Evolutionary conservation across 1,284 basidiomycete genomes (phyloP), one percentile per base, ranked within the genome.

Genomic region (Mycena citricolor): DNA sequence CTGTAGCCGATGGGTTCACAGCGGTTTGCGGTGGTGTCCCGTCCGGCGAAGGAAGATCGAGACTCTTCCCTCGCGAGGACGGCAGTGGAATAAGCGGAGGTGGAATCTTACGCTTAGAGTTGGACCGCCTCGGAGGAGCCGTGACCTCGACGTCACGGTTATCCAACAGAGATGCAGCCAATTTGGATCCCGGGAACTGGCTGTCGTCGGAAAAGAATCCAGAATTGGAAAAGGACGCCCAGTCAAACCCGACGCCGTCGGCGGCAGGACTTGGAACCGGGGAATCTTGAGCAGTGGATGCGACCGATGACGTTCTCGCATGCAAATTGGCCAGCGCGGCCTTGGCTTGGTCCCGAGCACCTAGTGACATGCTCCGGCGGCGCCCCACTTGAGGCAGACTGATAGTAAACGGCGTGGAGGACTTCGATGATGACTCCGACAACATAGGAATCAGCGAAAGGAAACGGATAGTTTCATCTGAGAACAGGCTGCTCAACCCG

Each of bases 391-490:
- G 52, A 20, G 58, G 48, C 12, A 58, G 43, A 38, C 60, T 52
- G 10, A 70, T 43, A 14, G 59, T 66, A 39, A 69, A 66, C 0
- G 61, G 55, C 0, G 67, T 59, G 1, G 64, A 61, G 35, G 58
- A 49, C 22, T 57, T 55, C 8, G 34, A 36, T 13, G 45, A 52
- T 6, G 52, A 50, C n/a, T 56, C 58, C 28, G 36, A 36, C 8
- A 26, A 57, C 49, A 44, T 55, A 29, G 75, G 72, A 26, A 77
- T 56, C 39, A 79, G 65, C 2, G 76, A 73, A 28, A 81, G 60
- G 39, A 80, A 61, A 6, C 79, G 77, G 8, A 84, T 68, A 0
- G 81, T 86, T 44, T 87, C 84, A 43, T 87, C 85, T 4, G 76
- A 68, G 46, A 88, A 77, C 35, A 88, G 62, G 37, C 65, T 67